phyloP scores from a whole-genome alignment of 805 yeast genomes.

The Starmerella etchellsii region DNA sequence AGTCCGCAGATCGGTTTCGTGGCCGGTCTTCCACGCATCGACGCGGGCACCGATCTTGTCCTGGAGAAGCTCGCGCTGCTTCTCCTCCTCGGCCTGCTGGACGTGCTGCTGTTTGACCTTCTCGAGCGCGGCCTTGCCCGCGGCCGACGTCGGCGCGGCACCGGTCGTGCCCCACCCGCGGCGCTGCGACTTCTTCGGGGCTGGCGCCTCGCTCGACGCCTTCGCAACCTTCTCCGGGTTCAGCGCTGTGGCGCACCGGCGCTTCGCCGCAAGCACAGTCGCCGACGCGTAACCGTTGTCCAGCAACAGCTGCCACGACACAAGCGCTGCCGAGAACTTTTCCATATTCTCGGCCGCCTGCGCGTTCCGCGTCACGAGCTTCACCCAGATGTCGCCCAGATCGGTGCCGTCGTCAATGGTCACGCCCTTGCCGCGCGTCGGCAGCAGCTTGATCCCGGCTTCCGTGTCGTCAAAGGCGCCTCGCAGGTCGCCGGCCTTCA shows the following conservation, averaged over 20 bases:
- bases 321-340: constrained; percentile 49
- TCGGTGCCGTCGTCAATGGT: constrained; percentile 36
- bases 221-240: constrained; percentile 37
- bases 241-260: constrained; percentile 58
- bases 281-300: constrained; percentile 55
- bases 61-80: constrained; percentile 45
- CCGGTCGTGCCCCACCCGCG: constrained; percentile 20
- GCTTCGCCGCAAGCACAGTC: constrained; percentile 61
- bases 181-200: constrained; percentile 19
- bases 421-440: constrained; percentile 20
- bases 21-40: constrained; percentile 55
- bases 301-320: constrained; percentile 47
- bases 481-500: constrained; percentile 59
- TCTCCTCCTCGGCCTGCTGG: constrained; percentile 38
- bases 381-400: constrained; percentile 60
- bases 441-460: constrained; percentile 34
- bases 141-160: constrained; percentile 23
- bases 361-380: constrained; percentile 57
- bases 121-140: constrained; percentile 36
- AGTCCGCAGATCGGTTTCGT: constrained; percentile 69
- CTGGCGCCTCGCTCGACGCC: constrained; percentile 18
- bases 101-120: constrained; percentile 38
- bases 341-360: constrained; percentile 78
- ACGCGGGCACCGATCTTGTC: constrained; percentile 49
- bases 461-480: constrained; percentile 37